Evolutionary conservation across 345 rosid species (phyloP).

Genomic region (Moricandia moricandioides): DNA sequence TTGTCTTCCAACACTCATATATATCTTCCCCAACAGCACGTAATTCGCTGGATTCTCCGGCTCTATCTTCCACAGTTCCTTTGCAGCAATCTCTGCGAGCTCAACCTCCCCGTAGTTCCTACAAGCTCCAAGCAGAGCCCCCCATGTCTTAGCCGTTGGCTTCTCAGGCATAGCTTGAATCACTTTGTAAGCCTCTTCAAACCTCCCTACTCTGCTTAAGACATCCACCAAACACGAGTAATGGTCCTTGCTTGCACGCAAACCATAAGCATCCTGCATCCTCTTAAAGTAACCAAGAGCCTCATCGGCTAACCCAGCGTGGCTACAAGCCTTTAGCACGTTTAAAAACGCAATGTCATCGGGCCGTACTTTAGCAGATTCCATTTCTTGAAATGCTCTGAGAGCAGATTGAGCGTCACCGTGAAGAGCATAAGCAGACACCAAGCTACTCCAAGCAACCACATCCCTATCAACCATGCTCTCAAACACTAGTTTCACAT

Average conservation of each 20-base stretch:
- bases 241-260: slow-evolving; percentile 50
- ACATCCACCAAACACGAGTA: slow-evolving; percentile 66
- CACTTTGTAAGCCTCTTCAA: slow-evolving; percentile 52
- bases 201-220: slow-evolving; percentile 56
- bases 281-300: slow-evolving; percentile 43
- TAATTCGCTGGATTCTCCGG: slow-evolving; percentile 61
- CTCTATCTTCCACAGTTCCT: slow-evolving; percentile 51
- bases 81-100: slow-evolving; percentile 59
- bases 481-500: slow-evolving; percentile 42
- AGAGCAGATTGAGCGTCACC: slow-evolving; percentile 56
- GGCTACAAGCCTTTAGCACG: slow-evolving; percentile 66
- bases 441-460: slow-evolving; percentile 68
- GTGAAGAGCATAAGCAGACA: slow-evolving; percentile 62
- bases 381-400: slow-evolving; percentile 54
- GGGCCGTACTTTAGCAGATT: slow-evolving; percentile 46
- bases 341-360: slow-evolving; percentile 59
- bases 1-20: slow-evolving; percentile 52
- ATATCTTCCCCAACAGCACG: slow-evolving; percentile 49
- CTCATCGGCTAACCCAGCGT: slow-evolving; percentile 61
- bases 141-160: slow-evolving; percentile 63
- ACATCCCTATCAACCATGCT: slow-evolving; percentile 48
- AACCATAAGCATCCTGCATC: slow-evolving; percentile 42
- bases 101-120: slow-evolving; percentile 55
- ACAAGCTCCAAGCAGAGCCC: slow-evolving; percentile 64
- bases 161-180: slow-evolving; percentile 48